Evolutionary conservation across 768 basidiomycete species (phyloP), one percentile per base, ranked within the genome.

Genomic region (Lentinula aciculospora): DNA sequence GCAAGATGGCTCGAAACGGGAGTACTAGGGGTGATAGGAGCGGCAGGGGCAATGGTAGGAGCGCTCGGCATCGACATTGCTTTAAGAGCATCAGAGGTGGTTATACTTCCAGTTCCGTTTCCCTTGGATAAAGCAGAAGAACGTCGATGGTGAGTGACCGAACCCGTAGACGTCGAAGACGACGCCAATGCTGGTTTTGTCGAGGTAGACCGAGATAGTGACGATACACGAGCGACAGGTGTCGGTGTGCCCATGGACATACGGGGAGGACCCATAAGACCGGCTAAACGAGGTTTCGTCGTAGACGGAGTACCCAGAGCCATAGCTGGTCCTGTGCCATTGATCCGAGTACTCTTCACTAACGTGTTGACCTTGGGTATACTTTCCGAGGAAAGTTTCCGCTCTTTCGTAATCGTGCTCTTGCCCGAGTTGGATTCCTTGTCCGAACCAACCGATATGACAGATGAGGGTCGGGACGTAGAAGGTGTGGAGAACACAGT

Each of bases 401-500:
- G 68, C 49, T 74, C 74, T 59, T 73, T 77, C 46, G 65, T 56
- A 23, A 61, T 58, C 23, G 55, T 34, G 32, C 32, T 34, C 5
- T 34, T 34, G 32, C 32, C 32, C 6, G 32, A 53, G 17, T 58
- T 56, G 21, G 63, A 61, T 63, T 28, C 67, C 65, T 25, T 77
- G 45, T 76, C 77, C 12, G 74, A 66, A 28, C 12, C 15, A 57
- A 85, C 81, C 9, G 85, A 85, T 29, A 81, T 66, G 0, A 74
- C 77, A 3, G 85, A 87, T 0, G 83, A 70, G 0, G 85, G 85
- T 21, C 85, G 78, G 17, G 75, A 69, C 8, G 76, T 56, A 27
- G 71, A 68, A 8, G 85, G 83, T 0, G 84, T 85, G 8, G 67
- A 76, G 68, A 84, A 81, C n/a, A 81, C 67, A 4, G 80, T 73